Evolutionary conservation across 1,139 yeast genomes (phyloP).

Genomic region (Saccharomyces hybrid): DNA sequence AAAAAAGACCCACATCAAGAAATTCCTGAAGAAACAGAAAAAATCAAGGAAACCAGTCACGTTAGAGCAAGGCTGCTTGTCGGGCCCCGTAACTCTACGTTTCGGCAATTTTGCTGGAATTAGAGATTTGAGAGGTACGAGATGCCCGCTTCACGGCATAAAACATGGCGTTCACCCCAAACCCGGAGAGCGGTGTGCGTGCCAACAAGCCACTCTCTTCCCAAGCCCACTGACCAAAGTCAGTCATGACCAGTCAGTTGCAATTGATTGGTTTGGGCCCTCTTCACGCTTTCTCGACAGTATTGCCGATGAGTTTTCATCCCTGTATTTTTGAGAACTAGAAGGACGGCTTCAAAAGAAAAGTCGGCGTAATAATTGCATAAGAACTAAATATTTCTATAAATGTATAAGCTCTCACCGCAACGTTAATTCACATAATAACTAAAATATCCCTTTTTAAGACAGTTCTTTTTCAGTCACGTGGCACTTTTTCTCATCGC

Average conservation of each 20-base stretch:
- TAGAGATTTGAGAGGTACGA: constrained; percentile 16
- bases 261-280: background rate
- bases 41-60: constrained; percentile 2
- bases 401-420: no score
- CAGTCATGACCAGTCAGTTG: background rate
- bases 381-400: no score
- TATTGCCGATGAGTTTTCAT: background rate
- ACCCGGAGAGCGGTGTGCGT: constrained; percentile 14
- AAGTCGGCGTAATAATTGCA: no score
- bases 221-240: constrained; percentile 18
- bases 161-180: constrained; percentile 12
- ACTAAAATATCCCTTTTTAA: background rate
- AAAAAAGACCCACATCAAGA: constrained; percentile 3
- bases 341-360: background rate
- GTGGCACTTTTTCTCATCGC: background rate
- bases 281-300: background rate
- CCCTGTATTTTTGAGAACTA: background rate
- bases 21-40: background rate
- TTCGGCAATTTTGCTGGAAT: constrained; percentile 18
- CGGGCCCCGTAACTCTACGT: constrained; percentile 11
- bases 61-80: background rate
- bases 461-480: background rate
- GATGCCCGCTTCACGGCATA: constrained; percentile 19
- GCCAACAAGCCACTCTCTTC: constrained; percentile 13
- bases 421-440: background rate